Conservation (phyloP, 257 asterid species). For the Cruciata laevipes region DNA sequence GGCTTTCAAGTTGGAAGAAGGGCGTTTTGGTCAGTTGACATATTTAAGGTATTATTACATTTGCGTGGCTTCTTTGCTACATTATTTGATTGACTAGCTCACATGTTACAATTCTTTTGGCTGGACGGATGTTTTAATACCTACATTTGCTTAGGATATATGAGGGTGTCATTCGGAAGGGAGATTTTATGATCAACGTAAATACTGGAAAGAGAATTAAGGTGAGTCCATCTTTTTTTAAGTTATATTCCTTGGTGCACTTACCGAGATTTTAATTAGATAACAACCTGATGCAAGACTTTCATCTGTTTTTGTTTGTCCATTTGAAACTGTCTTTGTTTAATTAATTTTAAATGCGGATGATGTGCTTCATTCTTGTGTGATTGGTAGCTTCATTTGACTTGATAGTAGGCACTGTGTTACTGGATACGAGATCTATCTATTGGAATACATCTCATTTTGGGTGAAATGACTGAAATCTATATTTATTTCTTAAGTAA, state of each 20-base stretch:
- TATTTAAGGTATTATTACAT: slow-evolving; percentile 55
- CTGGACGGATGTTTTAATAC: slow-evolving; percentile 10
- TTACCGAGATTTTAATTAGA: background rate
- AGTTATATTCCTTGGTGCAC: background rate
- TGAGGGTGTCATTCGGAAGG: slow-evolving; percentile 94
- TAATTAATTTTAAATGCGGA: background rate
- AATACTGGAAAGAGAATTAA: slow-evolving; percentile 94
- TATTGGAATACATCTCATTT: background rate
- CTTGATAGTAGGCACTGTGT: background rate
- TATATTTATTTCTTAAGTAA: background rate
- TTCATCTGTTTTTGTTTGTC: background rate
- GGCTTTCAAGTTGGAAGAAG: slow-evolving; percentile 97
- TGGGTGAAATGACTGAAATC: background rate
- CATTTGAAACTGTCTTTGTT: background rate
- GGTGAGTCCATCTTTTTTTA: slow-evolving; percentile 34
- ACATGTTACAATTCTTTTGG: background rate
- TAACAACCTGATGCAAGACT: background rate
- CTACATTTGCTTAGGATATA: slow-evolving; percentile 50
- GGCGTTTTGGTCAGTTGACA: slow-evolving; percentile 89
- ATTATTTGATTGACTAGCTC: background rate
- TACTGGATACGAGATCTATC: background rate
- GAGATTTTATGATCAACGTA: slow-evolving; percentile 73
- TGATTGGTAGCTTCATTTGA: background rate
- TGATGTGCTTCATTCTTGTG: background rate
- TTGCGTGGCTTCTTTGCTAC: background rate